Conservation (phyloP, 495 filamentous ascomycete genomes). For the Penicillium steckii region DNA sequence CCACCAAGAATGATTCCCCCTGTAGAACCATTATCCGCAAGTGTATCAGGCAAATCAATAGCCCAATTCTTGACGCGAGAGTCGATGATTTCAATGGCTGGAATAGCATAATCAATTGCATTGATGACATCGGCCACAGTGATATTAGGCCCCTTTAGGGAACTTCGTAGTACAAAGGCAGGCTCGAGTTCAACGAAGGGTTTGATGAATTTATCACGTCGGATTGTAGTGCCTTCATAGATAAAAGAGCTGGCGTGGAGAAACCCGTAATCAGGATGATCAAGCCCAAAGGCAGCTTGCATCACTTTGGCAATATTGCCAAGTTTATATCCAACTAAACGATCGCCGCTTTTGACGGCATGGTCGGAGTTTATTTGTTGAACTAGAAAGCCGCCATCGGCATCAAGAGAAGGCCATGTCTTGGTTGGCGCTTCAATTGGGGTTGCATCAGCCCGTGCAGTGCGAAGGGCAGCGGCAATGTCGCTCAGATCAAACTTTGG, state of each 20-base stretch:
- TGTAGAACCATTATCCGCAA: conserved; percentile 23
- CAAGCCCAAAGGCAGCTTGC: conserved; percentile 20
- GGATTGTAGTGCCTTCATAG: conserved; percentile 15
- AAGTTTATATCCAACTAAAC: conserved; percentile 21
- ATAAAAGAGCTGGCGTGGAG: conserved; percentile 19
- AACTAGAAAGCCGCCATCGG: conserved; percentile 16
- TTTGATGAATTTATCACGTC: conserved; percentile 16
- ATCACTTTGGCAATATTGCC: conserved; percentile 27
- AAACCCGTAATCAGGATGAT: conserved; percentile 23
- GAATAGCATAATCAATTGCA: conserved; percentile 22
- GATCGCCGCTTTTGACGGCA: conserved; percentile 15
- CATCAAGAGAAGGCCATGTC: conserved; percentile 14
- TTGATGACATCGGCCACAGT: conserved; percentile 24
- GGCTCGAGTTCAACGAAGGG: conserved; percentile 22
- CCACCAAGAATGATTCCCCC: conserved; percentile 19
- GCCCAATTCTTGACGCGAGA: conserved; percentile 23
- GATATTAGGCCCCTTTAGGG: conserved; percentile 15
- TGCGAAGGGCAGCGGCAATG: conserved; percentile 12
- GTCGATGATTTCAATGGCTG: conserved; percentile 24
- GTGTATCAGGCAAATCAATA: conserved; percentile 21
- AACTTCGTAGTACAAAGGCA: conserved; percentile 15
- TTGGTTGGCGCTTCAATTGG: conserved; percentile 20
- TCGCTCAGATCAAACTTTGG: not conserved
- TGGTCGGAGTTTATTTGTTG: conserved; percentile 12
- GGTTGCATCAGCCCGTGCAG: conserved; percentile 1